Percentiles rank a stretch among this genome's conserved stretches.
Evolutionary conservation across 345 rosid genomes (phyloP).

Genomic region (Abelmoschus esculentus): DNA sequence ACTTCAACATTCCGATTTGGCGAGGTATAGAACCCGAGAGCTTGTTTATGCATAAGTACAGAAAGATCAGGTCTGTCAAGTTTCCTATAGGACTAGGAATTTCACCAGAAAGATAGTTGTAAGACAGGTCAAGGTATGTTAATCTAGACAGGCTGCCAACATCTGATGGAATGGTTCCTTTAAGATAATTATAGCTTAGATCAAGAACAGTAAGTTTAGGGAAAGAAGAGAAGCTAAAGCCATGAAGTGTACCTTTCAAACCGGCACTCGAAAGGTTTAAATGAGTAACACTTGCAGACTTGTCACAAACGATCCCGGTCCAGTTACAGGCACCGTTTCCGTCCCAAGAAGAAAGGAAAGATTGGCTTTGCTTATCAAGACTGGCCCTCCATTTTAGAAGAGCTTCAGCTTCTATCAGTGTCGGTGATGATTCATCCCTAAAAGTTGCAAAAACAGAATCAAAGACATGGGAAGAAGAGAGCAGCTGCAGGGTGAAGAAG

Average conservation of each 20-base stretch:
- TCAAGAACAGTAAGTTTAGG: background rate
- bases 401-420: background rate
- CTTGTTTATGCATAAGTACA: too few relatives aligned
- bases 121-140: background rate
- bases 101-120: background rate
- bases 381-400: background rate
- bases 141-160: too few relatives aligned
- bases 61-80: background rate
- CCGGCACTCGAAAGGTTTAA: background rate
- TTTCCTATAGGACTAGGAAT: background rate
- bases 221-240: background rate
- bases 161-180: background rate
- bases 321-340: background rate
- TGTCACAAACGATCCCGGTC: background rate
- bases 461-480: background rate
- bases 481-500: background rate
- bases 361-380: background rate
- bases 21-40: background rate
- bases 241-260: background rate
- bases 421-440: background rate
- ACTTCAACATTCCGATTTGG: background rate
- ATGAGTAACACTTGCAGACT: background rate
- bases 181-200: background rate
- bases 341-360: background rate
- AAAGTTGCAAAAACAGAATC: background rate